phyloP scores from a whole-genome alignment of 2,329 filamentous ascomycete genomes.

The Cytospora schulzeri region DNA sequence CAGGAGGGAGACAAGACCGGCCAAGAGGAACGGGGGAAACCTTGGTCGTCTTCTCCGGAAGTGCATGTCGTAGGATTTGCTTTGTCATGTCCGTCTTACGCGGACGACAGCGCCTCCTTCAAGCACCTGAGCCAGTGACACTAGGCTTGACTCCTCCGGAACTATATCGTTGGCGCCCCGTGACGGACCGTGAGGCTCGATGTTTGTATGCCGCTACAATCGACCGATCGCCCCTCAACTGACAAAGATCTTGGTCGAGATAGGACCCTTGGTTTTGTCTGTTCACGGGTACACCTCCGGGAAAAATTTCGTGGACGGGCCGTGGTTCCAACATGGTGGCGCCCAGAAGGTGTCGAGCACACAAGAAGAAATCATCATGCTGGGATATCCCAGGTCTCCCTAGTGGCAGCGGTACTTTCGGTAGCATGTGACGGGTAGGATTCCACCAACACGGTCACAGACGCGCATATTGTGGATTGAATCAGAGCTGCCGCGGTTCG shows the following conservation, averaged over 20 bases:
- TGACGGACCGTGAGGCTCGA: background rate
- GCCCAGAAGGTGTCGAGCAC: background rate
- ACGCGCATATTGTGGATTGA: background rate
- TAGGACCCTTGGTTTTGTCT: background rate
- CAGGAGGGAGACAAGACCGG: background rate
- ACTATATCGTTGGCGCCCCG: background rate
- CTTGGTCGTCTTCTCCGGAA: background rate
- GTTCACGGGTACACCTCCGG: constrained; percentile 9
- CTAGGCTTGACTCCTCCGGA: background rate
- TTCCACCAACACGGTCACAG: background rate
- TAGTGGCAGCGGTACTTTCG: constrained; percentile 3
- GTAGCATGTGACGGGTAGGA: background rate
- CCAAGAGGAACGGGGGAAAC: background rate
- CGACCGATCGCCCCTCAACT: background rate
- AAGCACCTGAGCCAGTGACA: constrained; percentile 4
- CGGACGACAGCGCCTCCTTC: constrained; percentile 3
- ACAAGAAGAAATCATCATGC: background rate
- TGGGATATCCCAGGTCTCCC: constrained; percentile 16
- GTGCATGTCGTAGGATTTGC: background rate
- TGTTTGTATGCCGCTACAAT: background rate
- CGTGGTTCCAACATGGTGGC: constrained; percentile 11
- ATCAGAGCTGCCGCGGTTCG: background rate
- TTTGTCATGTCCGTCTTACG: background rate
- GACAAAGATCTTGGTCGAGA: background rate
- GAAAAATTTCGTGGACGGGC: constrained; percentile 3